phyloP scores from a whole-genome alignment of 495 filamentous ascomycete genomes.

The Cetradonia linearis region DNA sequence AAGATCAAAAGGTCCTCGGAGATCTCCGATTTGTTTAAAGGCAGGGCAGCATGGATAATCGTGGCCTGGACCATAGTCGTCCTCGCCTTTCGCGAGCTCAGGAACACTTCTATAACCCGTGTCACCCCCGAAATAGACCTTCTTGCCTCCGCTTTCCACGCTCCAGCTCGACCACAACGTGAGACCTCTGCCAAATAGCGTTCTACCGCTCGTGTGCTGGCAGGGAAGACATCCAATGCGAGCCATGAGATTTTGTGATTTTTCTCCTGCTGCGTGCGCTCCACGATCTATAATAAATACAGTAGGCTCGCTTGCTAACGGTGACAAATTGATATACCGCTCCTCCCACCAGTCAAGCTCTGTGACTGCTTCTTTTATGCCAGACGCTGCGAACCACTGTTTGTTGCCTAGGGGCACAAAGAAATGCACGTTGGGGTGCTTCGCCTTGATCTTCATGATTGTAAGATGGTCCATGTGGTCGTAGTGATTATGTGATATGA shows the following conservation, averaged over 20 bases:
- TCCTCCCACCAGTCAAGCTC: slow-evolving; percentile 97
- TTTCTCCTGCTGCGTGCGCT: slow-evolving; percentile 12
- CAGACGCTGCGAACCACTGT: slow-evolving; percentile 64
- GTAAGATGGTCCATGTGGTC: slow-evolving; percentile 78
- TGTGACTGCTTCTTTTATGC: slow-evolving; percentile 57
- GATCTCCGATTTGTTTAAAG: slow-evolving; percentile 75
- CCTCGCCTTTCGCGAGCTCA: slow-evolving; percentile 48
- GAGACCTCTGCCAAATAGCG: slow-evolving; percentile 52
- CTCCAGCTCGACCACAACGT: slow-evolving; percentile 89
- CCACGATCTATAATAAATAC: slow-evolving; percentile 16
- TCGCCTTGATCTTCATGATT: slow-evolving; percentile 56
- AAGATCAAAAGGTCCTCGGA: slow-evolving; percentile 80
- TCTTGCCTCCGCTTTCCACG: slow-evolving; percentile 62
- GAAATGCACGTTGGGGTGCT: slow-evolving; percentile 73
- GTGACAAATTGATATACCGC: slow-evolving; percentile 55
- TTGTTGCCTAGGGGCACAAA: slow-evolving; percentile 85
- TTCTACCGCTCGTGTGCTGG: slow-evolving; percentile 70
- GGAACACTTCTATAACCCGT: slow-evolving; percentile 81
- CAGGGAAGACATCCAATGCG: slow-evolving; percentile 72
- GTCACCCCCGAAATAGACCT: slow-evolving; percentile 67
- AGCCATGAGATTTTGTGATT: slow-evolving; percentile 50
- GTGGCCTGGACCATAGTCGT: slow-evolving; percentile 65
- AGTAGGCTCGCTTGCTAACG: slow-evolving; percentile 23
- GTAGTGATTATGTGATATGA: slow-evolving; percentile 91
- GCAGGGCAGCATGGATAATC: slow-evolving; percentile 67